phyloP scores from a whole-genome alignment of 306 rosid species.

The Begonia fuchsioides region DNA sequence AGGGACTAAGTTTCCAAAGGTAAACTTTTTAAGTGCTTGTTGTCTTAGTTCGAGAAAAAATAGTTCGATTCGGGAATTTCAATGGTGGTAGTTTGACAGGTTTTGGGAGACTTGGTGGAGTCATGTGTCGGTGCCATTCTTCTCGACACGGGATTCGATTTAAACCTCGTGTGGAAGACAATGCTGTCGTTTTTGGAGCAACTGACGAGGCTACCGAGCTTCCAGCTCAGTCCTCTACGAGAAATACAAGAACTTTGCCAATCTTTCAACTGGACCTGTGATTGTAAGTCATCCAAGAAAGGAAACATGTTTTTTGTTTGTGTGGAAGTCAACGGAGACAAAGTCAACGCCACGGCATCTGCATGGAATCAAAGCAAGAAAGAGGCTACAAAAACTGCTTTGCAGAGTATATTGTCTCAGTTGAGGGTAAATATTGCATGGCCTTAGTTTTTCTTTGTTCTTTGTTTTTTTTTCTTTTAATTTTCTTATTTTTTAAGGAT shows the following conservation, averaged over 20 bases:
- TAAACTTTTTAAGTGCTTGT: constrained; percentile 10
- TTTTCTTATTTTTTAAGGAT: too few relatives aligned
- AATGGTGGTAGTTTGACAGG: constrained; percentile 52
- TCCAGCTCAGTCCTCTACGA: constrained; percentile 68
- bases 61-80: too few relatives aligned
- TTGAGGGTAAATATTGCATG: constrained; percentile 43
- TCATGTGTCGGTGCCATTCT: constrained; percentile 87
- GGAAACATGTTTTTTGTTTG: constrained; percentile 28
- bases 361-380: constrained; percentile 30
- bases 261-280: constrained; percentile 26
- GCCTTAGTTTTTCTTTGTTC: neutral
- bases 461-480: neutral
- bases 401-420: constrained; percentile 24
- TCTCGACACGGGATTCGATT: constrained; percentile 75
- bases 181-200: constrained; percentile 70
- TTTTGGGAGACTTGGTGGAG: constrained; percentile 80
- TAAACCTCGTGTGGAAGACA: constrained; percentile 51
- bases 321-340: constrained; percentile 30
- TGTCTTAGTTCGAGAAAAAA: too few relatives aligned
- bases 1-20: constrained; percentile 80
- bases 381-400: constrained; percentile 46
- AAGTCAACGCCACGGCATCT: constrained; percentile 25
- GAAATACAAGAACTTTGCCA: constrained; percentile 77
- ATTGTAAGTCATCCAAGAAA: constrained; percentile 13
- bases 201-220: constrained; percentile 49